These are phyloP conservation scores for Sporisorium scitamineum DNA, from an alignment of 1,284 basidiomycete genomes.

Conservation along the genomic window DNA sequence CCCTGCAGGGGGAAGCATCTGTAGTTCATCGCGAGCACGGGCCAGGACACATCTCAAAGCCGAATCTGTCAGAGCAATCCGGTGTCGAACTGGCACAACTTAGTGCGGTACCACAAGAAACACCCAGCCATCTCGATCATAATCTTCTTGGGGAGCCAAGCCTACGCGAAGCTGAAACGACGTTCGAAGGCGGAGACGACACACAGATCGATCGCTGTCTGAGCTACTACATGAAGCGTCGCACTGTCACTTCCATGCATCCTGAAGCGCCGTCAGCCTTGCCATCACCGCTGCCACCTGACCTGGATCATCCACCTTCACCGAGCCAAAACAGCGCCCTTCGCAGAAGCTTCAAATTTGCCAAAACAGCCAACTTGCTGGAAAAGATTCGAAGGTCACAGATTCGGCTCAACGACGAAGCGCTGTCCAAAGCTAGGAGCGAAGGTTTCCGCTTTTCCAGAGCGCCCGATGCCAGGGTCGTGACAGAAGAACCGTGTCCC, in stretches of 20 bases:
- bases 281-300: background rate
- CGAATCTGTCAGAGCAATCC: background rate
- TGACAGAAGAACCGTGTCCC: background rate
- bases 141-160: background rate
- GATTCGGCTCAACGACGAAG: conserved; percentile 33
- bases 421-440: conserved; percentile 11
- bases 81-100: background rate
- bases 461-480: background rate
- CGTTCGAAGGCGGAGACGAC: conserved; percentile 21
- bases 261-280: background rate
- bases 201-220: conserved; percentile 40
- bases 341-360: conserved; percentile 16
- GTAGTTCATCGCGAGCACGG: background rate
- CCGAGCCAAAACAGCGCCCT: background rate
- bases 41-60: background rate
- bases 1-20: background rate
- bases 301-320: background rate
- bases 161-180: conserved; percentile 7
- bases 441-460: conserved; percentile 1
- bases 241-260: background rate
- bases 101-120: background rate
- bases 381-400: conserved; percentile 33
- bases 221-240: conserved; percentile 45
- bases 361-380: conserved; percentile 26
- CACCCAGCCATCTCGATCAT: background rate